Percentiles rank a stretch among this genome's conserved stretches.
Evolutionary conservation across 2,329 filamentous ascomycete species (phyloP).

Genomic region (Myriosclerotinia duriaeana): DNA sequence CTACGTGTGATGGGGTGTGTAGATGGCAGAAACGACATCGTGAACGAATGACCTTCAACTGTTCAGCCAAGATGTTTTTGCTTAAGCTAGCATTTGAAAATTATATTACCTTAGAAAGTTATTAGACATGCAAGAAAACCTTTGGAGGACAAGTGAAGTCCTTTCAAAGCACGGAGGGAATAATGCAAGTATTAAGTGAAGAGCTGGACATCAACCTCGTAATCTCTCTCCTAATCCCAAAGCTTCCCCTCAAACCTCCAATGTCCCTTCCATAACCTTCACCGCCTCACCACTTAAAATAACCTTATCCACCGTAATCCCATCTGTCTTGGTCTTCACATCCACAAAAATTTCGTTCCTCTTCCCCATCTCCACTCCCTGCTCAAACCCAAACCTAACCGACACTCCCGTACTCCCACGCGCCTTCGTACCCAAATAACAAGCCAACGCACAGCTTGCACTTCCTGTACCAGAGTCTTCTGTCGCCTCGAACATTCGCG

Average conservation of each 20-base stretch:
- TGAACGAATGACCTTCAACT: no score
- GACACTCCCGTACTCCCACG: constrained; percentile 41
- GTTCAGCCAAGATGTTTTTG: background rate
- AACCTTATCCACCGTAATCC: constrained; percentile 29
- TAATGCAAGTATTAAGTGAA: background rate
- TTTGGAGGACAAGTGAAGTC: background rate
- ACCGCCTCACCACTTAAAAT: constrained; percentile 31
- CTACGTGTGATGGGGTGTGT: no score
- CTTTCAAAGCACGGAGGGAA: background rate
- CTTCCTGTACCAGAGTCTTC: constrained; percentile 65
- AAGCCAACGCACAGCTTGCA: constrained; percentile 57
- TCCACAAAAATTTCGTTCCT: constrained; percentile 35
- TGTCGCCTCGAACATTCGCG: constrained; percentile 54
- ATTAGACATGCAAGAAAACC: constrained; percentile 6
- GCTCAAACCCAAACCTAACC: constrained; percentile 52
- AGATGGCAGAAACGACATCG: no score
- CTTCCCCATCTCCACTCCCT: constrained; percentile 66
- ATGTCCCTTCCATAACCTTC: constrained; percentile 34
- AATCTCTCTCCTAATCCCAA: background rate
- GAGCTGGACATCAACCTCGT: background rate
- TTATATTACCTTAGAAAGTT: background rate
- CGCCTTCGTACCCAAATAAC: constrained; percentile 53
- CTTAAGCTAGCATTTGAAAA: background rate
- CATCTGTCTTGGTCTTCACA: constrained; percentile 26
- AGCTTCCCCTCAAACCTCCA: constrained; percentile 23